These are phyloP conservation scores for Coccinonectria pachysandricola DNA, from an alignment of 2,329 filamentous ascomycete genomes.

Conservation along the genomic window DNA sequence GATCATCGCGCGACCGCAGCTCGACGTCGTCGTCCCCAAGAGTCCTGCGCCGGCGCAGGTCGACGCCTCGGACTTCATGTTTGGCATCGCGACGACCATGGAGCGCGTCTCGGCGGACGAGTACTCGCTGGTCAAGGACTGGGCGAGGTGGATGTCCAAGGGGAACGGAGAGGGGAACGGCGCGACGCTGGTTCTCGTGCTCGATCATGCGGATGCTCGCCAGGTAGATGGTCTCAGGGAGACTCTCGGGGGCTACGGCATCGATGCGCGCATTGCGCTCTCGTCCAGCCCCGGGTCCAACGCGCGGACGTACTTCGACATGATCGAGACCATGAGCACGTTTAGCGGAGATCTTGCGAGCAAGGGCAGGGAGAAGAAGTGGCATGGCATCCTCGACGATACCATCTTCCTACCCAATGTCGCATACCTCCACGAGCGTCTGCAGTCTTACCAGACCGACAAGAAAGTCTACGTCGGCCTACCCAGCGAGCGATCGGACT, in stretches of 20 bases:
- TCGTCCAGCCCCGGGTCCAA: slow-evolving; percentile 22
- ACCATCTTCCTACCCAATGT: slow-evolving; percentile 36
- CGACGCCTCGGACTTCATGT: slow-evolving; percentile 31
- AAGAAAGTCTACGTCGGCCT: slow-evolving; percentile 31
- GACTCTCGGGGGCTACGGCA: slow-evolving; percentile 25
- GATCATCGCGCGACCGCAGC: slow-evolving; percentile 18
- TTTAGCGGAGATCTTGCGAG: slow-evolving; percentile 24
- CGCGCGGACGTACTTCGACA: slow-evolving; percentile 27
- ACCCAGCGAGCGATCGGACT: slow-evolving; percentile 34
- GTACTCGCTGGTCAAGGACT: slow-evolving; percentile 29
- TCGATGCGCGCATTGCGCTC: slow-evolving; percentile 28
- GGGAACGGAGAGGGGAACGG: slow-evolving; percentile 31
- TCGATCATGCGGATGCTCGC: slow-evolving; percentile 27
- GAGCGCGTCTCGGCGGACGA: slow-evolving; percentile 28
- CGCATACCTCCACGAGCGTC: slow-evolving; percentile 25
- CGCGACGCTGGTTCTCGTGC: slow-evolving; percentile 30
- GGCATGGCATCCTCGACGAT: slow-evolving; percentile 35
- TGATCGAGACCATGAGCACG: slow-evolving; percentile 24
- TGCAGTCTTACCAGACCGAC: slow-evolving; percentile 24
- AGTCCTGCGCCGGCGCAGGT: slow-evolving; percentile 22
- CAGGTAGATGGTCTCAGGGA: slow-evolving; percentile 23
- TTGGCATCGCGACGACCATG: slow-evolving; percentile 35
- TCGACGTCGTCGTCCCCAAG: slow-evolving; percentile 24
- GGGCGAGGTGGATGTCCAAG: slow-evolving; percentile 36
- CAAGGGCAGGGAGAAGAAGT: slow-evolving; percentile 28